Evolutionary conservation across 1,284 basidiomycete genomes (phyloP).

Genomic region (Melampsora americana): DNA sequence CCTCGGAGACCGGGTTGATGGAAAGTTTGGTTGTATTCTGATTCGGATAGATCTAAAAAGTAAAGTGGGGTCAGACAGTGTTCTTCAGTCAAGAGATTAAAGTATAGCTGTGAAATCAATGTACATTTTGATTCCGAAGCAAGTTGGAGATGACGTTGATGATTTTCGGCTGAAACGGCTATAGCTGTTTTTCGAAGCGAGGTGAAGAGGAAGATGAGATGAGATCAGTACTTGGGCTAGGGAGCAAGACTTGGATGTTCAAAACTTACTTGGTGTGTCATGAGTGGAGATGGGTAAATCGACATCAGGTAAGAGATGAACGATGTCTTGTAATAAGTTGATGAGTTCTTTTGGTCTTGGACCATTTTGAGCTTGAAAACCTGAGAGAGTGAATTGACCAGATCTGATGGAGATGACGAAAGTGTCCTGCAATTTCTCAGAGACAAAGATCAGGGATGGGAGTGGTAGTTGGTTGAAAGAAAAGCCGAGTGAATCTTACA

Average conservation of each 20-base stretch:
- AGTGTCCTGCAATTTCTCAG: slow-evolving; percentile 10
- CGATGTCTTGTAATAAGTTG: slow-evolving; percentile 19
- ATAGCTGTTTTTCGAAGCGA: slow-evolving; percentile 8
- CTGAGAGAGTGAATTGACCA: slow-evolving; percentile 26
- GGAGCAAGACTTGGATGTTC: no score
- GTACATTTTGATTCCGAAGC: slow-evolving; percentile 11
- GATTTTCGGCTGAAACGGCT: slow-evolving; percentile 27
- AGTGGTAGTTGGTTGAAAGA: background rate
- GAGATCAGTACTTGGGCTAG: background rate
- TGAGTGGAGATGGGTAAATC: slow-evolving; percentile 27
- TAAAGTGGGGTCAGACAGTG: background rate
- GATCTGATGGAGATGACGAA: slow-evolving; percentile 36
- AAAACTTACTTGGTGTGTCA: slow-evolving; percentile 34
- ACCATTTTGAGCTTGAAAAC: slow-evolving; percentile 1
- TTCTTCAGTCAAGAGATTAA: background rate
- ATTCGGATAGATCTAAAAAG: slow-evolving; percentile 4
- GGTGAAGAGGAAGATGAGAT: background rate
- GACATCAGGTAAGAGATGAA: slow-evolving; percentile 28
- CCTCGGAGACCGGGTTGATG: slow-evolving; percentile 20
- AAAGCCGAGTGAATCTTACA: background rate
- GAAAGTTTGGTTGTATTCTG: slow-evolving; percentile 5
- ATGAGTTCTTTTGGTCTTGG: slow-evolving; percentile 16
- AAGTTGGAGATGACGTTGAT: slow-evolving; percentile 27
- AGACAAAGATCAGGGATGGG: background rate
- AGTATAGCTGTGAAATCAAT: background rate